These are phyloP conservation scores for Hermanozyma aechmeae DNA, from an alignment of 805 yeast genomes.

Conservation along the genomic window DNA sequence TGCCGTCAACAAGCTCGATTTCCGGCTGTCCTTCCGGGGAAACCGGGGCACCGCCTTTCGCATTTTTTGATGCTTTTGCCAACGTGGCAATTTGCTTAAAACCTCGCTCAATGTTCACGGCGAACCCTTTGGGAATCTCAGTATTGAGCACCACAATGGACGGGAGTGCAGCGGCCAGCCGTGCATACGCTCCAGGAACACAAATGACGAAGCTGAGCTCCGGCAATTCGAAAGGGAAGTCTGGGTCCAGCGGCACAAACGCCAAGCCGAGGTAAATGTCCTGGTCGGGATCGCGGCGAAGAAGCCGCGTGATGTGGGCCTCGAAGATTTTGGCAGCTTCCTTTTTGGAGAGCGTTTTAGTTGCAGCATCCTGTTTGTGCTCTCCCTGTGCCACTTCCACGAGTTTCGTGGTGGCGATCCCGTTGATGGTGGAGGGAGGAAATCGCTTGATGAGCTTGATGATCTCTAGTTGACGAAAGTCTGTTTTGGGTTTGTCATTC, in stretches of 20 bases:
- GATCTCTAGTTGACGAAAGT: no score
- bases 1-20: conserved; percentile 33
- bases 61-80: conserved; percentile 4
- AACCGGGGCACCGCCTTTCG: no score
- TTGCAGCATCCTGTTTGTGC: no score
- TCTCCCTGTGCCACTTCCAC: no score
- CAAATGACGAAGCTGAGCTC: conserved; percentile 42
- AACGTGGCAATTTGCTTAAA: conserved; percentile 37
- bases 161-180: conserved; percentile 29
- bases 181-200: conserved; percentile 50
- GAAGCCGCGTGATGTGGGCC: conserved; percentile 6
- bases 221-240: conserved; percentile 58
- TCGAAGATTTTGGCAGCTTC: conserved; percentile 5
- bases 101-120: conserved; percentile 60
- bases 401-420: no score
- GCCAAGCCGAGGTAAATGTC: conserved; percentile 34
- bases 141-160: conserved; percentile 49
- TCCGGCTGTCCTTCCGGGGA: conserved; percentile 6
- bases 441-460: no score
- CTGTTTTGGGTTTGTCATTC: no score
- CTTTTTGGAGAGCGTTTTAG: conserved; percentile 4
- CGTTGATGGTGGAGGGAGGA: no score
- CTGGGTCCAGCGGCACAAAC: conserved; percentile 57
- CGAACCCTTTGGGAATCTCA: conserved; percentile 62
- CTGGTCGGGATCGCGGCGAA: conserved; percentile 7